Conservation (phyloP, 805 yeast species). For the Sugiyamaella mastotermitis region DNA sequence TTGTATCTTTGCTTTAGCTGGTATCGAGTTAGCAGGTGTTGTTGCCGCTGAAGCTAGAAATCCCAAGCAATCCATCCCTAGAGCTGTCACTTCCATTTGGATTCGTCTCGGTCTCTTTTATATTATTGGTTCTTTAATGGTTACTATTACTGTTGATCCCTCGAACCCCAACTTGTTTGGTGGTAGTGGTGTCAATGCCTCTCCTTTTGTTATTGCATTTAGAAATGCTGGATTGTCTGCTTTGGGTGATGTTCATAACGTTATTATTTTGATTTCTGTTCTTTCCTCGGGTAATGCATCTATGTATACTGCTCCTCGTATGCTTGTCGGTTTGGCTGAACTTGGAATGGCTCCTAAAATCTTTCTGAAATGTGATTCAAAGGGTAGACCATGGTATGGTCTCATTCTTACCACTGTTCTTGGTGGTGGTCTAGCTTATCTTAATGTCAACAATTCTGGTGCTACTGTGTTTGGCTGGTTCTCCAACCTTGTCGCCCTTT, state of each 20-base stretch:
- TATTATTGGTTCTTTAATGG: slow-evolving; percentile 2
- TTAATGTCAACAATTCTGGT: slow-evolving; percentile 45
- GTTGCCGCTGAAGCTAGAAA: slow-evolving; percentile 73
- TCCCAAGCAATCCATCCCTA: slow-evolving; percentile 65
- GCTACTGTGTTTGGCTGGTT: slow-evolving; percentile 35
- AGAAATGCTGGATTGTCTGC: slow-evolving; percentile 49
- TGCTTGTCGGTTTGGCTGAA: slow-evolving; percentile 61
- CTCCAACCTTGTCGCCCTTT: slow-evolving; percentile 68
- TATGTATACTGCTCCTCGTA: slow-evolving; percentile 62
- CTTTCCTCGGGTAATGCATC: slow-evolving; percentile 80
- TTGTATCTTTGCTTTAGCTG: slow-evolving; percentile 74
- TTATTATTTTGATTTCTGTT: slow-evolving; percentile 62
- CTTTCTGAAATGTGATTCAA: slow-evolving; percentile 52
- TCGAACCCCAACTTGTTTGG: slow-evolving; percentile 35
- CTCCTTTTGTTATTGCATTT: slow-evolving; percentile 83
- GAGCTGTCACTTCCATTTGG: slow-evolving; percentile 48
- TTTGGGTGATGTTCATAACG: slow-evolving; percentile 73
- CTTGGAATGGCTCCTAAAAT: slow-evolving; percentile 67
- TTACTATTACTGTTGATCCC: slow-evolving; percentile 7
- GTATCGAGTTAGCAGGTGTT: slow-evolving; percentile 80
- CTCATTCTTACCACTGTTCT: slow-evolving; percentile 39
- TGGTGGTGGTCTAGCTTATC: slow-evolving; percentile 62
- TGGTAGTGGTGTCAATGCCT: slow-evolving; percentile 45
- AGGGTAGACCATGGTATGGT: slow-evolving; percentile 66
- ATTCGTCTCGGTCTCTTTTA: slow-evolving; percentile 9